Conservation (phyloP, 345 rosid genomes). For the Boechera stricta region DNA sequence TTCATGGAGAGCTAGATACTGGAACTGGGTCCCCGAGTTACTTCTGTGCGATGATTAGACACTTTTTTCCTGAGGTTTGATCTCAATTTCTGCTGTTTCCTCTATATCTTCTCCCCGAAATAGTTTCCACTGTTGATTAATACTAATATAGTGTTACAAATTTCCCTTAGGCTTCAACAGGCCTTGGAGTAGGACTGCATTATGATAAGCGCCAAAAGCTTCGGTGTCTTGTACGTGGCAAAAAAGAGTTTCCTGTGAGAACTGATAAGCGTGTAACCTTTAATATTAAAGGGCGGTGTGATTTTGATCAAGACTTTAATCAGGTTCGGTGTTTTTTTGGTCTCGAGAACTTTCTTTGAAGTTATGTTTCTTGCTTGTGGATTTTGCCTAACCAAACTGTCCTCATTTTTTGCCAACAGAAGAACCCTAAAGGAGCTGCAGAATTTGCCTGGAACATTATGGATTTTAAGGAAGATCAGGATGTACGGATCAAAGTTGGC, state of each 20-base stretch:
- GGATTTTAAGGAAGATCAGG: conserved; percentile 81
- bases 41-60: conserved; percentile 72
- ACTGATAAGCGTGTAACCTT: conserved; percentile 58
- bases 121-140: conserved; percentile 9
- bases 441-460: conserved; percentile 76
- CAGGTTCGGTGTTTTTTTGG: conserved; percentile 53
- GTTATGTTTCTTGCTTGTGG: conserved; percentile 18
- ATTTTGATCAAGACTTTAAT: conserved; percentile 73
- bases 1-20: conserved; percentile 91
- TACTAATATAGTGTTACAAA: conserved; percentile 28
- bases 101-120: conserved; percentile 1
- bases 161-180: conserved; percentile 56
- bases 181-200: conserved; percentile 74
- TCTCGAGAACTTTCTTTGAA: neutral
- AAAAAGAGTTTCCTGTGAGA: conserved; percentile 72
- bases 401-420: conserved; percentile 53
- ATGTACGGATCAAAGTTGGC: conserved; percentile 81
- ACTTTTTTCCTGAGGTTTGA: conserved; percentile 68
- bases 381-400: conserved; percentile 1
- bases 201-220: conserved; percentile 74
- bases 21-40: conserved; percentile 66
- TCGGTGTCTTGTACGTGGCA: conserved; percentile 67
- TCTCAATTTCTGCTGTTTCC: conserved; percentile 10
- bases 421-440: conserved; percentile 76
- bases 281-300: conserved; percentile 72